These are phyloP conservation scores for Diaporthe sp. DNA, from an alignment of 2,329 filamentous ascomycete genomes.

Conservation along the genomic window DNA sequence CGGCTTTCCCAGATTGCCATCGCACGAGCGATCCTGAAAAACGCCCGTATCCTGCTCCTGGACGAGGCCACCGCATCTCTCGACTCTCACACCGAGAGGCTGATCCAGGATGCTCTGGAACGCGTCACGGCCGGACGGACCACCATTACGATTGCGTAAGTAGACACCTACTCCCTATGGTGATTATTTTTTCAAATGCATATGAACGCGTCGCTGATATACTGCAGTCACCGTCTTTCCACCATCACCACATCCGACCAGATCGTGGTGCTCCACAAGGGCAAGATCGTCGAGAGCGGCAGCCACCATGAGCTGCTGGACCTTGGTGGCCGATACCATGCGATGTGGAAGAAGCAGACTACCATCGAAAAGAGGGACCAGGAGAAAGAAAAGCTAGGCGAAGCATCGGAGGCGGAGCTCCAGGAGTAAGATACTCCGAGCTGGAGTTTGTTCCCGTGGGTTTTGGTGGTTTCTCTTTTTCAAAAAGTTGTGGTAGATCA, in stretches of 20 bases:
- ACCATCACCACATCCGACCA: constrained; percentile 70
- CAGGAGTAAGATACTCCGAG: not conserved
- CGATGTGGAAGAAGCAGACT: constrained; percentile 68
- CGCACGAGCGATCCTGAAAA: constrained; percentile 91
- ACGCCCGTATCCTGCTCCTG: constrained; percentile 91
- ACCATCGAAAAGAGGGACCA: constrained; percentile 55
- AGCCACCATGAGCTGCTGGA: constrained; percentile 63
- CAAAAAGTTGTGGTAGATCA: not conserved
- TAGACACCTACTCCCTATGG: not conserved
- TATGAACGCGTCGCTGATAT: not conserved
- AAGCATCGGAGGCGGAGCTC: not conserved
- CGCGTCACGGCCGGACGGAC: constrained; percentile 58
- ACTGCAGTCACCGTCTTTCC: constrained; percentile 65
- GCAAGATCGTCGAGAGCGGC: constrained; percentile 65
- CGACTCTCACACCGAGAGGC: constrained; percentile 92
- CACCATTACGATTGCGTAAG: constrained; percentile 66
- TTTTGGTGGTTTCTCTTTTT: not conserved
- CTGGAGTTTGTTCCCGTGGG: not conserved
- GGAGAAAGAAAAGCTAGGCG: constrained; percentile 40
- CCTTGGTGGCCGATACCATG: constrained; percentile 61
- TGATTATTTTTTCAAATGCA: fast-evolving
- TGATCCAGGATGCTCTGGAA: constrained; percentile 77
- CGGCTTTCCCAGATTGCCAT: constrained; percentile 73
- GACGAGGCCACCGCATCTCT: constrained; percentile 94
- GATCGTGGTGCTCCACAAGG: constrained; percentile 67